Evolutionary conservation across 2,329 filamentous ascomycete genomes (phyloP), one percentile per base, ranked within the genome.

Genomic region (Verticillium dahliae): DNA sequence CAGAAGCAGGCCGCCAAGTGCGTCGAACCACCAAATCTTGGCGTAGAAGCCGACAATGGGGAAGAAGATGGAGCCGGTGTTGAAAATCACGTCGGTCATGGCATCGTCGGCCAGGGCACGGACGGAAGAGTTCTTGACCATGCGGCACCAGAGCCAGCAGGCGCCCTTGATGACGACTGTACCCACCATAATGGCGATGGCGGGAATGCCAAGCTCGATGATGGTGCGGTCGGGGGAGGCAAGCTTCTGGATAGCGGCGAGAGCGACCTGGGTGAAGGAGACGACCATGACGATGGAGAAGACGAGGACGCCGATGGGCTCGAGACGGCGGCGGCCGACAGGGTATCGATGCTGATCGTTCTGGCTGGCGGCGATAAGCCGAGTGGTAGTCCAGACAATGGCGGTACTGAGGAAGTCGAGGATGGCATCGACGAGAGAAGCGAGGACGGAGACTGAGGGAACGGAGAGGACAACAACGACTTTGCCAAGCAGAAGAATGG

Each of bases 271-370:
- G 66, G 86, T 85, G 75, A 95, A 94, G 0, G 89, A 90, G 0
- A 89, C 92, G 65, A 94, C 89, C 90, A 95, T 95, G 70, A 94
- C 90, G 63, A 93, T 84, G 15, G 88, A 90, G 75, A 94, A 95
- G 61, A 94, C 87, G 5, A 95, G 79, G 2, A 95, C 88, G 34
- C 91, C 91, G 6, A 95, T 82, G 1, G 91, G 91, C 69, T 94
- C 91, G 56, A 95, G 80, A 57, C 79, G 74, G 60, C 89, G 85
- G 18, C 91, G 83, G 9, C 91, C 91, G n/a, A 92, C 86, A 0
- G 91, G 91, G 68, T 93, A 93, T 27, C 83, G 82, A 71, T 93
- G 89, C 67, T 88, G 85, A 69, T 94, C 90, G 63, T 87, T 85
- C 62, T 86, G 84, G 57, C 87, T 85, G 13, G 75, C 67, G 6